Evolutionary conservation across 805 yeast species (phyloP).

Genomic region (Ogataea degrootiae): DNA sequence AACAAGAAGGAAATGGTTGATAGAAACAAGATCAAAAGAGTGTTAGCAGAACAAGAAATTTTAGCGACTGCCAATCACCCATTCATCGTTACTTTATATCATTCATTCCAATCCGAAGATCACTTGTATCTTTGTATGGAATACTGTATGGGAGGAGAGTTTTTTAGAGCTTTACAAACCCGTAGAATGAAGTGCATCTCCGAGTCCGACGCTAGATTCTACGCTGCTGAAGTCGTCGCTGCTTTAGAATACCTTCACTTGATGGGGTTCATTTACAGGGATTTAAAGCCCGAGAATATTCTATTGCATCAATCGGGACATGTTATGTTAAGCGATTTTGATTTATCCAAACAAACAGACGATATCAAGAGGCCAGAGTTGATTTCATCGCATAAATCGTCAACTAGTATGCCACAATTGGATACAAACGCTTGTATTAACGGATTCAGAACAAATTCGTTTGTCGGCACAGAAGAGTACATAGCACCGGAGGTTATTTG

Average conservation of each 20-base stretch:
- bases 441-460: slow-evolving; percentile 94
- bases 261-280: slow-evolving; percentile 96
- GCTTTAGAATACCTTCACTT: slow-evolving; percentile 93
- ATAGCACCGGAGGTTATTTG: slow-evolving; percentile 97
- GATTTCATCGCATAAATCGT: slow-evolving; percentile 31
- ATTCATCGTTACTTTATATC: slow-evolving; percentile 91
- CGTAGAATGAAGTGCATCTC: slow-evolving; percentile 78
- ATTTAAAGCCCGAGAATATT: slow-evolving; percentile 94
- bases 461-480: slow-evolving; percentile 98
- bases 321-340: slow-evolving; percentile 96
- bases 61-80: slow-evolving; percentile 95
- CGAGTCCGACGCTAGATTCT: slow-evolving; percentile 87
- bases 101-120: slow-evolving; percentile 93
- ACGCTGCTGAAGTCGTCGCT: slow-evolving; percentile 95
- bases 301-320: slow-evolving; percentile 95
- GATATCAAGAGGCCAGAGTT: slow-evolving; percentile 73
- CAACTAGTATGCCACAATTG: slow-evolving; percentile 51
- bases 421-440: slow-evolving; percentile 95
- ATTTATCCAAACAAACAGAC: slow-evolving; percentile 83
- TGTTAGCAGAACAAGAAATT: slow-evolving; percentile 94
- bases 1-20: slow-evolving; percentile 91
- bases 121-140: slow-evolving; percentile 94
- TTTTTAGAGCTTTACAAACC: slow-evolving; percentile 92
- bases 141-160: slow-evolving; percentile 99
- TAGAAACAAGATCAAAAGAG: slow-evolving; percentile 90